Percentiles rank a stretch among this genome's conserved stretches.
Conservation (phyloP, 306 rosid genomes). For the Trifolium fragiferum region DNA sequence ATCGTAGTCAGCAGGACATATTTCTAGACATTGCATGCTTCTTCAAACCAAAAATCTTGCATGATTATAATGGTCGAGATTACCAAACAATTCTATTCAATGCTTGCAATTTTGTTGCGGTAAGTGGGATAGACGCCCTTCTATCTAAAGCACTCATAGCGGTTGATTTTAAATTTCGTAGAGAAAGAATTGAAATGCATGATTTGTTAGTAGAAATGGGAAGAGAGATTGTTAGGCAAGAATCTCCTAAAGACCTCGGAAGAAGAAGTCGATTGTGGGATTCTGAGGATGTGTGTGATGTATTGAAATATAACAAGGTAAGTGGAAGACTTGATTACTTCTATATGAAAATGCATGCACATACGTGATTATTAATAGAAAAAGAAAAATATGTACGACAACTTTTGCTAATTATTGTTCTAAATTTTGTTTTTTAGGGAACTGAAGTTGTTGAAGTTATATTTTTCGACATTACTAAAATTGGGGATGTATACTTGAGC, state of each 20-base stretch:
- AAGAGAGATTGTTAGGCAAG: slow-evolving; percentile 24
- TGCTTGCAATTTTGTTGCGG: not conserved
- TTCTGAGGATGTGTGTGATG: not conserved
- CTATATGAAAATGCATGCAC: not conserved
- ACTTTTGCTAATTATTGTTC: not conserved
- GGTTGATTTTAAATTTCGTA: no score
- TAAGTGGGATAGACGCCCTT: slow-evolving; percentile 17
- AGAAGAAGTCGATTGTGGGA: slow-evolving; percentile 42
- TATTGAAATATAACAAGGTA: slow-evolving; percentile 28
- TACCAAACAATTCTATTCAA: not conserved
- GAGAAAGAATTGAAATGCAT: slow-evolving; percentile 5
- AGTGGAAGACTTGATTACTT: not conserved
- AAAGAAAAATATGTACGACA: no score
- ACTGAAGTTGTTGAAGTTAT: slow-evolving; percentile 10
- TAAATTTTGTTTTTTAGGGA: slow-evolving; percentile 16
- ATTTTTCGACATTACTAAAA: not conserved
- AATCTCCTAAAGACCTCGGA: slow-evolving; percentile 31
- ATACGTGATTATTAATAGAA: not conserved
- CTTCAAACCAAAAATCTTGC: no score
- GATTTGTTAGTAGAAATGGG: slow-evolving; percentile 29
- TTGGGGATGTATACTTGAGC: not conserved
- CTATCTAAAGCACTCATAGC: slow-evolving; percentile 33
- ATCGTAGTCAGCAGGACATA: not conserved
- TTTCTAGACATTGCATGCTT: not conserved
- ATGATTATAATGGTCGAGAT: no score